Evolutionary conservation across 305 asterid species (phyloP).

Genomic region (Rubia occidens): DNA sequence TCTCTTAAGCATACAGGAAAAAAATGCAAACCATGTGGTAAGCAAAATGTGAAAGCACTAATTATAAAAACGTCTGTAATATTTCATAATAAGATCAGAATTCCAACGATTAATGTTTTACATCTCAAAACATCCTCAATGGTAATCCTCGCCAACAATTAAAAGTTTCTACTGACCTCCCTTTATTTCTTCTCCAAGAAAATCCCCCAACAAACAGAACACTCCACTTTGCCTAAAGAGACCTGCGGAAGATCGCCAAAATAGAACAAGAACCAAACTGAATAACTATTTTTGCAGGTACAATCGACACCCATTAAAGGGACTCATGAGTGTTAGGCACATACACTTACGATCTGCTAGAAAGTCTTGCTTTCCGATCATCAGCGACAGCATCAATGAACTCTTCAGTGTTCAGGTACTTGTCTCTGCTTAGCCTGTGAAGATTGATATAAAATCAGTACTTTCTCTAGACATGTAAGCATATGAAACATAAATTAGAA

Average conservation of each 20-base stretch:
- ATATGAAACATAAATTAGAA: neutral
- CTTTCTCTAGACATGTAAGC: neutral
- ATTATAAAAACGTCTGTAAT: neutral
- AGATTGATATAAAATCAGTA: conserved; percentile 4
- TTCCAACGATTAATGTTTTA: conserved; percentile 7
- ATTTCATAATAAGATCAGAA: neutral
- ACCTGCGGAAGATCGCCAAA: conserved; percentile 7
- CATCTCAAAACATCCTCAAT: conserved; percentile 9
- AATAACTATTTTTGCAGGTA: neutral
- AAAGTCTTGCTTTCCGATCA: conserved; percentile 67
- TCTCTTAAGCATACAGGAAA: too few species aligned
- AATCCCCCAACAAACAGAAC: conserved; percentile 8
- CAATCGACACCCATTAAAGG: neutral
- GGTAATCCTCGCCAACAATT: neutral
- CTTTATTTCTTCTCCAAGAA: conserved; percentile 9
- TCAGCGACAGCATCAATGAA: conserved; percentile 82
- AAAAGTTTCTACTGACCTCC: conserved; percentile 1
- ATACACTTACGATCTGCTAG: conserved; percentile 32
- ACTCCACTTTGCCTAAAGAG: conserved; percentile 21
- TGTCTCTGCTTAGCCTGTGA: conserved; percentile 47
- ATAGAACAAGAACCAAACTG: neutral
- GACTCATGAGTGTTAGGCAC: neutral
- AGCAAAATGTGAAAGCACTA: too few species aligned
- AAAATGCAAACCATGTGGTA: too few species aligned
- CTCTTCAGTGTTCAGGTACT: conserved; percentile 70